phyloP scores from a whole-genome alignment of 1,284 basidiomycete species.

The Cerrena zonata region DNA sequence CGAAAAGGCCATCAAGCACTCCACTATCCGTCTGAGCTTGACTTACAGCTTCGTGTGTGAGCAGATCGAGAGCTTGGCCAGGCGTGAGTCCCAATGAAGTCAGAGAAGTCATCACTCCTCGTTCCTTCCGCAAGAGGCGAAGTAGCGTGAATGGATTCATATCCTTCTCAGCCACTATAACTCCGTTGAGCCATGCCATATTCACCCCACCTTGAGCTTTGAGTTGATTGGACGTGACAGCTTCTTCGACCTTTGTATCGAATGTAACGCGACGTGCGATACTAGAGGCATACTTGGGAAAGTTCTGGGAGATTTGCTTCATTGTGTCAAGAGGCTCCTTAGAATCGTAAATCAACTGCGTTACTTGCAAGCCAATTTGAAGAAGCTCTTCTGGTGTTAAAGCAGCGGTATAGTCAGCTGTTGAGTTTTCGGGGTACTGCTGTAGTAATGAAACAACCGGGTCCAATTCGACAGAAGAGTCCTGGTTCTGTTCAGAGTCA shows the following conservation, averaged over 20 bases:
- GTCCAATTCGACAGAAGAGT: slow-evolving; percentile 31
- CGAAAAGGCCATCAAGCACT: slow-evolving; percentile 72
- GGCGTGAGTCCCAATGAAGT: slow-evolving; percentile 57
- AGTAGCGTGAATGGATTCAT: slow-evolving; percentile 67
- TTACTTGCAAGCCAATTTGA: slow-evolving; percentile 68
- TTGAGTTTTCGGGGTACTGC: slow-evolving; percentile 47
- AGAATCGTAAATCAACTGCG: slow-evolving; percentile 66
- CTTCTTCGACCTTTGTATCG: slow-evolving; percentile 47
- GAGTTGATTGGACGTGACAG: slow-evolving; percentile 52
- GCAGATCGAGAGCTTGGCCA: slow-evolving; percentile 61
- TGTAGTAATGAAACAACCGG: slow-evolving; percentile 47
- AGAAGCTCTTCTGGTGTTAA: slow-evolving; percentile 61
- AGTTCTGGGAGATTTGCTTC: slow-evolving; percentile 75
- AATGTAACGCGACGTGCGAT: slow-evolving; percentile 62
- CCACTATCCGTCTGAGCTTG: slow-evolving; percentile 44
- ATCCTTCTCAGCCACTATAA: slow-evolving; percentile 54
- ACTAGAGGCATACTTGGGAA: slow-evolving; percentile 76
- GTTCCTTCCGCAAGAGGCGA: slow-evolving; percentile 69
- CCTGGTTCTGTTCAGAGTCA: slow-evolving; percentile 20
- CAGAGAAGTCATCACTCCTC: slow-evolving; percentile 58
- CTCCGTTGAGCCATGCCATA: slow-evolving; percentile 77
- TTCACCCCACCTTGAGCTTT: slow-evolving; percentile 51
- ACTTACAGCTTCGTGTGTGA: slow-evolving; percentile 59
- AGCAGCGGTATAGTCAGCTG: slow-evolving; percentile 48
- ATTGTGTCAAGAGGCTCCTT: slow-evolving; percentile 56